Conservation (phyloP, 148 eudicot genomes). For the Camellia granthamiana region DNA sequence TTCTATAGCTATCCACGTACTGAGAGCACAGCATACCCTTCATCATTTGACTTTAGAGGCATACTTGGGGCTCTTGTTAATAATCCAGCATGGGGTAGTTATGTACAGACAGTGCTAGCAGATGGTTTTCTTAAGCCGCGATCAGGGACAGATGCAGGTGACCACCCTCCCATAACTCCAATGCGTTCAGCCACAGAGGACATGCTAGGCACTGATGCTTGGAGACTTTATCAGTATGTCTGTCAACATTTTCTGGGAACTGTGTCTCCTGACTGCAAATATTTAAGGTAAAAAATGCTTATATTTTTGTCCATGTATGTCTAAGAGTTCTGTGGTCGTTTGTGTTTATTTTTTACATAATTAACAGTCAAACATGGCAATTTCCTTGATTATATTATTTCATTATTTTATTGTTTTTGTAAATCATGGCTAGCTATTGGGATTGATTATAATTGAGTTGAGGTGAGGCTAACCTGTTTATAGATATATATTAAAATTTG, state of each 20-base stretch:
- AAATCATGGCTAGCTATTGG: background rate
- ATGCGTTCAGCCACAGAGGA: conserved; percentile 84
- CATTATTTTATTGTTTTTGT: background rate
- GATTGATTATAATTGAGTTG: background rate
- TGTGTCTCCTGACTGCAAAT: conserved; percentile 86
- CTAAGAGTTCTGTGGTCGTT: background rate
- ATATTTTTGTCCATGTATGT: background rate
- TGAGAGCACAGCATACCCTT: conserved; percentile 94
- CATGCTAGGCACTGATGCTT: conserved; percentile 73
- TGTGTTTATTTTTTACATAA: background rate
- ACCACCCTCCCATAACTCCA: conserved; percentile 97
- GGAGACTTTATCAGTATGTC: conserved; percentile 90
- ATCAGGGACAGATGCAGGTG: conserved; percentile 86
- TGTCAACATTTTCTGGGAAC: conserved; percentile 88
- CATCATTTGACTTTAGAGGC: conserved; percentile 80
- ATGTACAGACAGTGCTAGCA: conserved; percentile 51
- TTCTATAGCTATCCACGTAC: conserved; percentile 85
- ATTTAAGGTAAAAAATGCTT: conserved; percentile 43
- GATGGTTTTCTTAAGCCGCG: conserved; percentile 69
- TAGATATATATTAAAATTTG: background rate
- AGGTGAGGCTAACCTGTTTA: background rate
- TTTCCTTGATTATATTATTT: background rate
- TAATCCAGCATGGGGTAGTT: conserved; percentile 67
- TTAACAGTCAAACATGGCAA: background rate
- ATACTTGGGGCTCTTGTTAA: conserved; percentile 52